Conservation (phyloP, 805 yeast species). For the Saccharomyces jurei region DNA sequence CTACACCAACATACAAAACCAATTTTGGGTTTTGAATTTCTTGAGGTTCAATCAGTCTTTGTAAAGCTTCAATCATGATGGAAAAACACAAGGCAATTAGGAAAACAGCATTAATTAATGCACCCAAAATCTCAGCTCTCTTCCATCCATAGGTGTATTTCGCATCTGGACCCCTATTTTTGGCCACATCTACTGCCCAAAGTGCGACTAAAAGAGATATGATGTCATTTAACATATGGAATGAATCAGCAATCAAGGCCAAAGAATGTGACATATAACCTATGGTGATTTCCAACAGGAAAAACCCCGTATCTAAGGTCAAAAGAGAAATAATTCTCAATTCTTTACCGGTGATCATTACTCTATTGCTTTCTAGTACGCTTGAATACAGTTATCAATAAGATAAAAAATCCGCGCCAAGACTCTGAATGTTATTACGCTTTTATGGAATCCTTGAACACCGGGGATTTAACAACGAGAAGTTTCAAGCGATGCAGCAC, state of each 20-base stretch:
- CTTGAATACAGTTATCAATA: not conserved
- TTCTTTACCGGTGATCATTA: conserved; percentile 42
- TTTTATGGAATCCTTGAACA: not conserved
- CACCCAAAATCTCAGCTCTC: conserved; percentile 94
- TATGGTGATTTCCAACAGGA: conserved; percentile 73
- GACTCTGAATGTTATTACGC: not conserved
- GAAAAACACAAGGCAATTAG: conserved; percentile 86
- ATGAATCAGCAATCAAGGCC: conserved; percentile 92
- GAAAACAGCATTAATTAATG: conserved; percentile 88
- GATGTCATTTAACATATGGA: conserved; percentile 95
- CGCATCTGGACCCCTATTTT: conserved; percentile 71
- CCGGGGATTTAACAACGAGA: not conserved
- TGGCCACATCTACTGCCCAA: conserved; percentile 93
- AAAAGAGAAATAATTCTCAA: conserved; percentile 63
- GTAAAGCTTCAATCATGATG: conserved; percentile 86
- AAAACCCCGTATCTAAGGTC: conserved; percentile 70
- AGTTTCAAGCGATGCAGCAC: not conserved
- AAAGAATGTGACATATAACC: conserved; percentile 91
- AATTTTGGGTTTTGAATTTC: conserved; percentile 74
- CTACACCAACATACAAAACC: conserved; percentile 70
- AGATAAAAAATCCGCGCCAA: not conserved
- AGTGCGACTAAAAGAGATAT: conserved; percentile 81
- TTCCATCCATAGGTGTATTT: conserved; percentile 97
- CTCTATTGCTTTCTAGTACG: not conserved
- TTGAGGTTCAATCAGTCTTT: conserved; percentile 76